phyloP scores from a whole-genome alignment of 2,329 filamentous ascomycete species.

The Plectosphaerella cucumerina region DNA sequence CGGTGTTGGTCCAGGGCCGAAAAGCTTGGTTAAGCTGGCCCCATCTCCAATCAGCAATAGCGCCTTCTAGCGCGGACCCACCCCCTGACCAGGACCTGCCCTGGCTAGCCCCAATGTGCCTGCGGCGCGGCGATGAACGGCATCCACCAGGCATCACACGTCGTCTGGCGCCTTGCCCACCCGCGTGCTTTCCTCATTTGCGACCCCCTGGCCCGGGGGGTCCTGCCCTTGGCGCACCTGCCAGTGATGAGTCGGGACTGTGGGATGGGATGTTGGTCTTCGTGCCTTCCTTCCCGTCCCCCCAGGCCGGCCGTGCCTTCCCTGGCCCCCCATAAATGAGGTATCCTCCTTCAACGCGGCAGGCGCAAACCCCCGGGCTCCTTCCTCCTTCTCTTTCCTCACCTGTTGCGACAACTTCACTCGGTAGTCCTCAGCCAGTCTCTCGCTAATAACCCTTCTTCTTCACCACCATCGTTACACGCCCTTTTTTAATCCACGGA shows the following conservation, averaged over 20 bases:
- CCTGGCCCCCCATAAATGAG: neutral
- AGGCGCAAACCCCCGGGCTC: neutral
- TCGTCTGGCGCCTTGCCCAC: neutral
- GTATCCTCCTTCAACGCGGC: neutral
- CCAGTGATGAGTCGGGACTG: no score
- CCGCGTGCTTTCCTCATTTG: constrained; percentile 1
- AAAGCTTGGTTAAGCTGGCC: no score
- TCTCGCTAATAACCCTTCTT: neutral
- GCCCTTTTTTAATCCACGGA: no score
- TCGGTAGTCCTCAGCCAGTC: neutral
- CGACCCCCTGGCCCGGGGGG: neutral
- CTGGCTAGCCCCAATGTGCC: neutral
- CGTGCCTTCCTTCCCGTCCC: no score
- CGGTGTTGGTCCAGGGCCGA: no score
- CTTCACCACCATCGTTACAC: neutral
- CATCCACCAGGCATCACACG: neutral
- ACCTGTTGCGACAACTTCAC: neutral
- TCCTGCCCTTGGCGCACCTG: no score
- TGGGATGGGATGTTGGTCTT: no score
- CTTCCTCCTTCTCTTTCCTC: neutral
- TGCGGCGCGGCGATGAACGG: neutral
- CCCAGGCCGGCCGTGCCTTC: neutral
- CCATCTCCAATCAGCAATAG: no score
- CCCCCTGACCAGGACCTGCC: neutral
- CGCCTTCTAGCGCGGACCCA: neutral